Evolutionary conservation across 108 stramenopile genomes (phyloP).

Genomic region (Pseudonitzschia delicatissima): DNA sequence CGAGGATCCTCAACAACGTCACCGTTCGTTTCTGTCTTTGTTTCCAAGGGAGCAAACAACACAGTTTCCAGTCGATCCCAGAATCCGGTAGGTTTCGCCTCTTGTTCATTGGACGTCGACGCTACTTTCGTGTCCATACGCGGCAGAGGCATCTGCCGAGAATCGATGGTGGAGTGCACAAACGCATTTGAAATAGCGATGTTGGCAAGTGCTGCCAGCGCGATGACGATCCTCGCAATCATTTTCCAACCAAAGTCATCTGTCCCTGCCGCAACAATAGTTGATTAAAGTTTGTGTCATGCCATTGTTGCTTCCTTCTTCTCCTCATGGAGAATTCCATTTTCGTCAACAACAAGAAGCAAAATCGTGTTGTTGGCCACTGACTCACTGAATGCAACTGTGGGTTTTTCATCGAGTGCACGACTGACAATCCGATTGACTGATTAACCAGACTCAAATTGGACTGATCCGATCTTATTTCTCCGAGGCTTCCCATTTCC

Average conservation of each 20-base stretch:
- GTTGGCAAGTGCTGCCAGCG: not conserved
- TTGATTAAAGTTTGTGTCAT: too few relatives aligned
- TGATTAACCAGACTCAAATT: too few relatives aligned
- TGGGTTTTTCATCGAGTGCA: too few relatives aligned
- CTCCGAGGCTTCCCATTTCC: too few relatives aligned
- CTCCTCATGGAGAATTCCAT: not conserved
- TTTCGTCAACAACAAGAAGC: not conserved
- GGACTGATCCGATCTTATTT: too few relatives aligned
- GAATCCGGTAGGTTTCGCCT: not conserved
- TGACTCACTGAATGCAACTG: too few relatives aligned
- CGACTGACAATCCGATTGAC: too few relatives aligned
- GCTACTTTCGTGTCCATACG: not conserved
- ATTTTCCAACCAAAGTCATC: not conserved
- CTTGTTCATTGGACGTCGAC: not conserved
- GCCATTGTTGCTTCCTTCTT: too few relatives aligned
- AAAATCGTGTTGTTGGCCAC: not conserved
- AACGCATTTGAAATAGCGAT: not conserved
- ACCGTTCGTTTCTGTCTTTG: not conserved
- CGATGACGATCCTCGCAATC: not conserved
- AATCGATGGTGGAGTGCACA: not conserved
- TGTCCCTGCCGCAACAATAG: not conserved
- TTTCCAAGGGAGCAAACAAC: not conserved
- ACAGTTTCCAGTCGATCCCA: constrained; percentile 1
- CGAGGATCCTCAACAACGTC: not conserved
- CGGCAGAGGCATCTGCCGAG: too few relatives aligned